Conservation (phyloP, 768 basidiomycete species). For the Crucibulum laeve region DNA sequence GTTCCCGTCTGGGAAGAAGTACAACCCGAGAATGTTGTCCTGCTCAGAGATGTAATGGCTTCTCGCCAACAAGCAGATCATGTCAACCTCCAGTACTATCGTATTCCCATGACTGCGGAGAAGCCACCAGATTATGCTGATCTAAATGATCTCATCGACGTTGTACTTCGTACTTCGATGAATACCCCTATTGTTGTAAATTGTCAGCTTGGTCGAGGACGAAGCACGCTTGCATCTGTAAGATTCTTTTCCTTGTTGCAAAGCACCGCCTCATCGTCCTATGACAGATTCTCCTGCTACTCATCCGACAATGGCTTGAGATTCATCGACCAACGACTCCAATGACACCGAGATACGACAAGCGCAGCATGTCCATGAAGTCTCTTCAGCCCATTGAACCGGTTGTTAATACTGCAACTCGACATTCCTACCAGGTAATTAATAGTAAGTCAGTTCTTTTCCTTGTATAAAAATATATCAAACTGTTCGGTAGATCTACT, state of each 20-base stretch:
- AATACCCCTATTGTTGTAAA: conserved; percentile 88
- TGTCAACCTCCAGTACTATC: conserved; percentile 70
- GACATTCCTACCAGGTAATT: conserved; percentile 81
- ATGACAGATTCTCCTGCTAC: conserved; percentile 68
- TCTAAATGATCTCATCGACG: conserved; percentile 71
- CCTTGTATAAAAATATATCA: background rate
- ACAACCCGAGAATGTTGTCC: conserved; percentile 61
- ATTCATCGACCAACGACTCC: conserved; percentile 32
- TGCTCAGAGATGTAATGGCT: conserved; percentile 87
- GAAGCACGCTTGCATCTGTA: conserved; percentile 89
- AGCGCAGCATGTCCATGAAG: conserved; percentile 40
- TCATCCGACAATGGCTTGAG: conserved; percentile 83
- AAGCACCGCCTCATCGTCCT: background rate
- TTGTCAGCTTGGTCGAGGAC: conserved; percentile 90
- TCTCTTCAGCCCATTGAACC: conserved; percentile 33
- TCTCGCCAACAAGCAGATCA: conserved; percentile 39
- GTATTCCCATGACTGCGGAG: conserved; percentile 93
- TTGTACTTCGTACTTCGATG: conserved; percentile 65
- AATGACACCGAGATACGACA: conserved; percentile 26
- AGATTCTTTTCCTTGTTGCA: conserved; percentile 15
- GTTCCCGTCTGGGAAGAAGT: conserved; percentile 96
- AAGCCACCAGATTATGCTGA: conserved; percentile 72
- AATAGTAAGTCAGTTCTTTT: conserved; percentile 61
- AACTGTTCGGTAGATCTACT: conserved; percentile 53
- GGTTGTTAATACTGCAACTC: conserved; percentile 22